A percentile compares a stretch with the other conserved stretches of the same genome.
Conservation (phyloP, 2,329 filamentous ascomycete genomes). For the Verticillium isaacii region DNA sequence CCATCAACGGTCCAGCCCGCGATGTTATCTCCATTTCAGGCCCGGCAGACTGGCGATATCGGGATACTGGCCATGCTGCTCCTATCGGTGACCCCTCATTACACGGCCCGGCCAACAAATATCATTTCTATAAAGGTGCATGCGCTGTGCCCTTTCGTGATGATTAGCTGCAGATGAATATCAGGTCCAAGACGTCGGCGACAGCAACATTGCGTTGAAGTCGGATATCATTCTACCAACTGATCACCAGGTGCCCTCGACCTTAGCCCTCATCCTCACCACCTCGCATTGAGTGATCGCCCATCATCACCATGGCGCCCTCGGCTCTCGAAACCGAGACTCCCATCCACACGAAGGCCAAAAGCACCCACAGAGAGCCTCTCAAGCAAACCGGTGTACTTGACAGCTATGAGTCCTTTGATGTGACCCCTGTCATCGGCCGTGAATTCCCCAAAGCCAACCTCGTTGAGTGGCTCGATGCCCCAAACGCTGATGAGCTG, state of each 20-base stretch:
- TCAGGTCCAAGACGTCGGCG: no score
- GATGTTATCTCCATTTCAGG: not conserved
- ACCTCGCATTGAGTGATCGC: no score
- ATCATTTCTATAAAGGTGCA: not conserved
- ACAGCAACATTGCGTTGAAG: no score
- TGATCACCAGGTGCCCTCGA: no score
- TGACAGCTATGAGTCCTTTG: constrained; percentile 38
- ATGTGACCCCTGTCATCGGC: constrained; percentile 50
- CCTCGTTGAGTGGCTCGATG: constrained; percentile 49
- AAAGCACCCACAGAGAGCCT: constrained; percentile 12
- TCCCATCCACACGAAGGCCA: constrained; percentile 6
- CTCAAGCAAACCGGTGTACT: constrained; percentile 31
- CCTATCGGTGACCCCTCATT: not conserved
- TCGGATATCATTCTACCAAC: no score
- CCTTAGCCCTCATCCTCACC: no score
- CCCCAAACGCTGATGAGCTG: constrained; percentile 48
- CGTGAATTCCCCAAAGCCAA: constrained; percentile 47
- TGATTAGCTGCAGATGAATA: not conserved
- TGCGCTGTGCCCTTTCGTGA: not conserved
- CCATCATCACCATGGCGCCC: constrained; percentile 7
- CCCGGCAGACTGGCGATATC: not conserved
- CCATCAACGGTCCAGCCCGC: not conserved
- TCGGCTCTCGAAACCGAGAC: constrained; percentile 10
- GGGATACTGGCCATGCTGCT: not conserved
- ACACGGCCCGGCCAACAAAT: not conserved